A percentile compares a stretch with the other conserved stretches of the same genome.
phyloP scores from a whole-genome alignment of 192 early-diverging fungal genomes.

The Podila epicladia region DNA sequence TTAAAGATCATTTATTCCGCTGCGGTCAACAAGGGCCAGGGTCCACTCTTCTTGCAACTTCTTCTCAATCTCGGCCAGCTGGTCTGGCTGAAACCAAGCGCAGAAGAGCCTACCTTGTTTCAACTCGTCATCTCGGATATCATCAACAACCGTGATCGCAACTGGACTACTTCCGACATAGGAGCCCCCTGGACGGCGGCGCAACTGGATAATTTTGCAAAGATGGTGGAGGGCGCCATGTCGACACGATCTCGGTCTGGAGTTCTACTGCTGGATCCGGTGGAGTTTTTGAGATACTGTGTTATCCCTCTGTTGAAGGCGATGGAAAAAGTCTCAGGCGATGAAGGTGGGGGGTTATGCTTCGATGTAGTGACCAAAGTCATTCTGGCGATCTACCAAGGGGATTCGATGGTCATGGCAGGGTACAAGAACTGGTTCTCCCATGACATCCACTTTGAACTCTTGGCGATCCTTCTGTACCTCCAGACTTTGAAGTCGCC shows the following conservation, averaged over 20 bases:
- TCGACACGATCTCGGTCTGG: background rate
- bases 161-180: background rate
- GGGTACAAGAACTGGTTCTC: background rate
- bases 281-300: constrained; percentile 24
- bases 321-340: background rate
- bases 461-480: constrained; percentile 10
- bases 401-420: background rate
- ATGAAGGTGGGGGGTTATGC: background rate
- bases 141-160: background rate
- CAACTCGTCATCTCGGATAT: constrained; percentile 10
- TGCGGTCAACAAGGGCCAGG: constrained; percentile 29
- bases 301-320: constrained; percentile 7
- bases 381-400: constrained; percentile 12
- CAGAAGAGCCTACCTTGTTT: constrained; percentile 11
- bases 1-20: constrained; percentile 17
- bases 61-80: constrained; percentile 29
- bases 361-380: constrained; percentile 7
- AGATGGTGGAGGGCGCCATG: constrained; percentile 4
- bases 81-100: constrained; percentile 15
- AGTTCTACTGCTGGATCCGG: background rate
- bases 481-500: constrained; percentile 5
- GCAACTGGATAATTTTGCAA: constrained; percentile 26
- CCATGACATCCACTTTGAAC: constrained; percentile 9
- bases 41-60: constrained; percentile 12
- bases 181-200: background rate